A percentile compares a stretch with the other conserved stretches of the same genome.
These are phyloP conservation scores for Saccharum officinarum DNA, from an alignment of 176 grass and related monocot genomes.

Conservation along the genomic window DNA sequence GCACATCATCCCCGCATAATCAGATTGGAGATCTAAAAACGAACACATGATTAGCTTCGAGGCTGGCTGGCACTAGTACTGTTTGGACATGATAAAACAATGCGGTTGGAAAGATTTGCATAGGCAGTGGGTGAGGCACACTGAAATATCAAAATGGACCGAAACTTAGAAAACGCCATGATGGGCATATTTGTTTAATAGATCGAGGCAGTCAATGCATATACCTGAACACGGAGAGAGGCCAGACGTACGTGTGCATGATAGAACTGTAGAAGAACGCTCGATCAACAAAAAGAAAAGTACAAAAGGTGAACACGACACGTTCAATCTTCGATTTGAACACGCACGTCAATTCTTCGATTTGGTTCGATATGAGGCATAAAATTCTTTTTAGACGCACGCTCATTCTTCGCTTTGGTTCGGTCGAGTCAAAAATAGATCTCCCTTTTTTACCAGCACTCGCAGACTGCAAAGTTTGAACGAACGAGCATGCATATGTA, in stretches of 20 bases:
- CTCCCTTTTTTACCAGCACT: background rate
- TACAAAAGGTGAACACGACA: background rate
- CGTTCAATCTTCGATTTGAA: background rate
- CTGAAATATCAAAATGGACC: background rate
- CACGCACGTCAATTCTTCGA: background rate
- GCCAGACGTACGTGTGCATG: no score
- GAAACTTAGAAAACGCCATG: no score
- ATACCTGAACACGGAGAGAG: no score
- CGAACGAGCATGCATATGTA: background rate
- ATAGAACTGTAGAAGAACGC: no score
- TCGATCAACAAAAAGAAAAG: no score
- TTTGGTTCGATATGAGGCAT: background rate
- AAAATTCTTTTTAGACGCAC: background rate
- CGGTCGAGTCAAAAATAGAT: background rate
- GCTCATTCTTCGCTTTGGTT: background rate
- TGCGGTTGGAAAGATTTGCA: background rate
- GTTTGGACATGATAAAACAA: background rate
- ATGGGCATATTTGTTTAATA: no score
- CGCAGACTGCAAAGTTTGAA: conserved; percentile 13
- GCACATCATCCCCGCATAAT: background rate
- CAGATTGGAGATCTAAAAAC: background rate
- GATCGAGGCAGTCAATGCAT: no score
- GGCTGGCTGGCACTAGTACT: background rate
- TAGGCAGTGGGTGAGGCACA: background rate
- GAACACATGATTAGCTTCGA: background rate